These are phyloP conservation scores for Cicer arietinum DNA, from an alignment of 306 rosid species.

Conservation along the genomic window DNA sequence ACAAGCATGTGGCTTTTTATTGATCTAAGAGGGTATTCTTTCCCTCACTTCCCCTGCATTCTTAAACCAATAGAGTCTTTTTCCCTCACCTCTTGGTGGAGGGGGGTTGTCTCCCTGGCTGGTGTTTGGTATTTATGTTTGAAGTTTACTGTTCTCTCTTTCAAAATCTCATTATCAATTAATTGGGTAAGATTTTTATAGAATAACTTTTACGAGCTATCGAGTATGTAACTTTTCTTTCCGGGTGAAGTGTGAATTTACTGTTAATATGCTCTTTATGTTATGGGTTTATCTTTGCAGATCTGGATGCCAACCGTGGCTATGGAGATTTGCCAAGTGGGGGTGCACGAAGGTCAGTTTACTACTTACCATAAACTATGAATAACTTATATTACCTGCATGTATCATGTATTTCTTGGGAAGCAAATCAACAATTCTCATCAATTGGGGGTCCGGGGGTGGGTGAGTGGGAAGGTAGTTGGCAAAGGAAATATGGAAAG, in stretches of 20 bases:
- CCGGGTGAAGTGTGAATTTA: background rate
- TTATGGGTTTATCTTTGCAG: conserved; percentile 37
- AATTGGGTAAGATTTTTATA: background rate
- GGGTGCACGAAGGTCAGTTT: conserved; percentile 52
- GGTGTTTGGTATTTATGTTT: conserved; percentile 5
- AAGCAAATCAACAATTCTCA: background rate
- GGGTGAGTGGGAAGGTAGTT: conserved; percentile 11
- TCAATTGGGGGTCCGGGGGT: background rate
- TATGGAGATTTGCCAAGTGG: conserved; percentile 48
- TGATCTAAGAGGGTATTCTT: background rate
- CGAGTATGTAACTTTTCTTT: background rate
- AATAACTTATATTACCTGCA: conserved; percentile 1
- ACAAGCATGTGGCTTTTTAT: background rate
- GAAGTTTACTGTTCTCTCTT: background rate
- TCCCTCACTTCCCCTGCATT: background rate
- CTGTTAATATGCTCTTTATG: conserved; percentile 23
- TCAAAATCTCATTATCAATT: conserved; percentile 5
- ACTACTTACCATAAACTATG: background rate
- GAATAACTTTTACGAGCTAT: background rate
- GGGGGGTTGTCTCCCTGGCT: background rate
- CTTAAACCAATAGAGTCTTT: background rate
- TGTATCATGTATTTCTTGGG: conserved; percentile 29
- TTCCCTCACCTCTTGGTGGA: background rate
- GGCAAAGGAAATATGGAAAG: conserved; percentile 11
- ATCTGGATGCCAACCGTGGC: conserved; percentile 44